Evolutionary conservation across 441 rosid genomes (phyloP), one percentile per base, ranked within the genome.

Genomic region (Brassica balearica): DNA sequence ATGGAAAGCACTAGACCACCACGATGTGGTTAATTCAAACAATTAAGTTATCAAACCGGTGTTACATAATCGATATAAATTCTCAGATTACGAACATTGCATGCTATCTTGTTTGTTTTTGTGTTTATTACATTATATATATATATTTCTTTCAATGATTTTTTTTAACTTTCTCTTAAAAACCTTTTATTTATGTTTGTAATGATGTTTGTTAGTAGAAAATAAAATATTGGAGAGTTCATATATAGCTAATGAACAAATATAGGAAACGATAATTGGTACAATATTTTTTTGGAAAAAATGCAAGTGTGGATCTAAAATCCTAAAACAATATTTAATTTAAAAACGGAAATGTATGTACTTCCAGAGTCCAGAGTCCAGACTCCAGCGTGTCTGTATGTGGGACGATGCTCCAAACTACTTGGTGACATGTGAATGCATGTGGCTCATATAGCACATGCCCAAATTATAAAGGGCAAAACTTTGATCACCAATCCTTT

Each of bases 361-460:
- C 61, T 9, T 11, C n/a, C 14, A 59, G 32, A 22, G 27, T 56
- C 5, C 5, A 25, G 27, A 25, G 38, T 11, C n/a, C 34, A 59
- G 29, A 20, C n/a, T 59, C 6, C 6, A 59, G 61, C 19, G 14
- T 59, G 65, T 61, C 7, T 62, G 19, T 19, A 20, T 66, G 70
- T 51, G 14, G 7, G 70, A 9, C 36, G 59, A 53, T 7, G 22
- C 59, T 55, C 72, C 58, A 66, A 74, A 66, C 65, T 25, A 15
- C 23, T 51, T 46, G 62, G 71, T 53, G 36, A 36, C 70, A 73
- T 73, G 32, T 66, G 69, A 8, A 65, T 19, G 70, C 56, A 66
- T 41, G 77, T 53, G 65, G 43, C 69, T 73, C 59, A 53, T 53
- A 53, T 53, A 53, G 9, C 69, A 65, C 23, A 73, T 53, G 77